These are phyloP conservation scores for Leucosporidium creatinivorum DNA, from an alignment of 768 basidiomycete species.

Conservation along the genomic window DNA sequence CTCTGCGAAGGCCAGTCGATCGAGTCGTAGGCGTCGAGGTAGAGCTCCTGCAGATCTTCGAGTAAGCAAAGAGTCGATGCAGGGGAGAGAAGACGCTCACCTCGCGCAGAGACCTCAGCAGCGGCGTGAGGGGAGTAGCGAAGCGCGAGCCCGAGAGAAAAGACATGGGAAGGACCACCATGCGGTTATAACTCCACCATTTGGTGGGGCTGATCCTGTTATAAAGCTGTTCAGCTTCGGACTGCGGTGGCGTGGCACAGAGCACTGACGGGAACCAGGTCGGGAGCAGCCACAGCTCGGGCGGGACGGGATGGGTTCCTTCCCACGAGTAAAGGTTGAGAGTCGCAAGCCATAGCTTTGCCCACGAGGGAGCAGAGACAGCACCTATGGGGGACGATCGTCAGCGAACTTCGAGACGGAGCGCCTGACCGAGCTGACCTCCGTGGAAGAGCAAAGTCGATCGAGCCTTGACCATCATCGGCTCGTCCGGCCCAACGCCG, in stretches of 20 bases:
- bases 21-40: conserved; percentile 65
- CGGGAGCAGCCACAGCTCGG: conserved; percentile 87
- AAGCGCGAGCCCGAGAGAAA: not conserved
- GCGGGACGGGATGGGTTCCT: conserved; percentile 80
- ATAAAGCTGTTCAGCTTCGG: no score
- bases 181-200: conserved; percentile 92
- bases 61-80: not conserved
- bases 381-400: conserved; percentile 44
- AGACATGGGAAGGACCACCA: not conserved
- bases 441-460: conserved; percentile 76
- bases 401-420: no score
- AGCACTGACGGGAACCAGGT: conserved; percentile 66
- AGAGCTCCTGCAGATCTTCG: conserved; percentile 95
- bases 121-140: not conserved
- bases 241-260: no score
- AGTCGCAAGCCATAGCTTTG: conserved; percentile 90
- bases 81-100: not conserved
- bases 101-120: not conserved
- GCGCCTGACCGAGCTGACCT: no score
- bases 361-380: conserved; percentile 64
- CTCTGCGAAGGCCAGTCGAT: conserved; percentile 88
- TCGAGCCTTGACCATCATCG: conserved; percentile 71
- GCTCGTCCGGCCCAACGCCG: conserved; percentile 76
- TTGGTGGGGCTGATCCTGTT: conserved; percentile 70
- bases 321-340: conserved; percentile 95